Evolutionary conservation across 225 moss, liverwort and hornwort genomes (phyloP).

Genomic region (Polytrichum commune): DNA sequence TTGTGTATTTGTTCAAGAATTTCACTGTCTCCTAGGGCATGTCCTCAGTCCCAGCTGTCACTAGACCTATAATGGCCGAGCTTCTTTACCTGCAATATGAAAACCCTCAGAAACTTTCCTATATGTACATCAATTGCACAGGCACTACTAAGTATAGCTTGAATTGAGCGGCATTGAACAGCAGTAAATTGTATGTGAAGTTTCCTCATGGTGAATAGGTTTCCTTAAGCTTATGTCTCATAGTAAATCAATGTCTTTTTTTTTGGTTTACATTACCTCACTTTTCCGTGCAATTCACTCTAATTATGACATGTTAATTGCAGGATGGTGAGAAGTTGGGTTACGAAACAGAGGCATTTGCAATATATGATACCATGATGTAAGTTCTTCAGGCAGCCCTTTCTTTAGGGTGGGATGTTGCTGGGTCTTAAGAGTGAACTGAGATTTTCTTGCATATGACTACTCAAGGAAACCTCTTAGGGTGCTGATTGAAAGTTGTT

Average conservation of each 20-base stretch:
- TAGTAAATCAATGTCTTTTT: too few species aligned
- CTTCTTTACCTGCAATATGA: slow-evolving; percentile 90
- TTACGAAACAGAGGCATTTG: slow-evolving; percentile 97
- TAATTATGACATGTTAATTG: not conserved
- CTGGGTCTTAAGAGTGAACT: too few species aligned
- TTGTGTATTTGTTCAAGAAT: slow-evolving; percentile 56
- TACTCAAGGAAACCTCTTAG: too few species aligned
- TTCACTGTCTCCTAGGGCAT: slow-evolving; percentile 94
- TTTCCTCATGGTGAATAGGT: too few species aligned
- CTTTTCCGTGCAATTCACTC: not conserved
- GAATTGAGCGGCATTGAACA: too few species aligned
- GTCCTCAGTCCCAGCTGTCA: slow-evolving; percentile 95
- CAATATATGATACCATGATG: slow-evolving; percentile 98
- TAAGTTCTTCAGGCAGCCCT: slow-evolving; percentile 1
- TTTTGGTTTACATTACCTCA: too few species aligned
- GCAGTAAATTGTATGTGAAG: too few species aligned
- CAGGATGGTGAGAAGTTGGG: slow-evolving; percentile 99
- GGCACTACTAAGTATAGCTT: slow-evolving; percentile 70
- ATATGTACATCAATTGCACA: slow-evolving; percentile 98
- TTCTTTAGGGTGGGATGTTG: too few species aligned
- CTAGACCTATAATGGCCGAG: slow-evolving; percentile 96
- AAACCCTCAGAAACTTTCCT: slow-evolving; percentile 88
- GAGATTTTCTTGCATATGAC: too few species aligned
- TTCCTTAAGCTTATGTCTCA: too few species aligned
- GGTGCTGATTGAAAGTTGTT: not conserved